Conservation (phyloP, 345 rosid genomes). For the Brassica incana region DNA sequence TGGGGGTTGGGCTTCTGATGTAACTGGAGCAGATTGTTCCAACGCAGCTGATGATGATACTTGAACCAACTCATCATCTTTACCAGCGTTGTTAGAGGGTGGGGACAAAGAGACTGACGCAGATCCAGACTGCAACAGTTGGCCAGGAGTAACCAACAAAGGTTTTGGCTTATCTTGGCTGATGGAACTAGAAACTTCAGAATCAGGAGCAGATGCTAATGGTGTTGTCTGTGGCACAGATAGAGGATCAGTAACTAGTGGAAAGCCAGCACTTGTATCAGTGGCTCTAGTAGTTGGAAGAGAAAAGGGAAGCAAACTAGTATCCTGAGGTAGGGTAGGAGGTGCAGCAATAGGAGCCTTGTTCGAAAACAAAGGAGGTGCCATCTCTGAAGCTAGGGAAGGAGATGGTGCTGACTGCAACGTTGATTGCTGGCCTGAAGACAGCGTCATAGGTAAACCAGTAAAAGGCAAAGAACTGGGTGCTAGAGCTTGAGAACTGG, state of each 20-base stretch:
- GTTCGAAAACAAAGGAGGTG: slow-evolving; percentile 50
- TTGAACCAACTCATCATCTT: slow-evolving; percentile 73
- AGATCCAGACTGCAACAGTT: slow-evolving; percentile 63
- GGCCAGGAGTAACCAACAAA: slow-evolving; percentile 72
- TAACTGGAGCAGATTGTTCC: slow-evolving; percentile 50
- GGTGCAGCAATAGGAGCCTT: slow-evolving; percentile 50
- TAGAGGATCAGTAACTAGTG: slow-evolving; percentile 48
- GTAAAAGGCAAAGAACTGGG: slow-evolving; percentile 44
- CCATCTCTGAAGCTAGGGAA: slow-evolving; percentile 58
- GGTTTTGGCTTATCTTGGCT: slow-evolving; percentile 51
- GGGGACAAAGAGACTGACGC: slow-evolving; percentile 43
- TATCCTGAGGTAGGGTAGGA: slow-evolving; percentile 45
- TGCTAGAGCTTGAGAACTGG: slow-evolving; percentile 41
- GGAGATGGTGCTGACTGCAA: slow-evolving; percentile 50
- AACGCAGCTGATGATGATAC: slow-evolving; percentile 50
- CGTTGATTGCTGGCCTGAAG: slow-evolving; percentile 43
- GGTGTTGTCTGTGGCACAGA: slow-evolving; percentile 50
- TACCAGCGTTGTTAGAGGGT: slow-evolving; percentile 52
- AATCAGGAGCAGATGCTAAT: slow-evolving; percentile 46
- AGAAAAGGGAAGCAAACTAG: slow-evolving; percentile 53
- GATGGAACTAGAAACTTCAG: slow-evolving; percentile 49
- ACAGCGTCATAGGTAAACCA: slow-evolving; percentile 21
- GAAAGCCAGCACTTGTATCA: slow-evolving; percentile 47
- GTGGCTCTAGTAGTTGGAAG: slow-evolving; percentile 51
- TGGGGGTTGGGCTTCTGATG: slow-evolving; percentile 71